These are phyloP conservation scores for Bacidia gigantensis DNA, from an alignment of 495 filamentous ascomycete genomes.

Conservation along the genomic window DNA sequence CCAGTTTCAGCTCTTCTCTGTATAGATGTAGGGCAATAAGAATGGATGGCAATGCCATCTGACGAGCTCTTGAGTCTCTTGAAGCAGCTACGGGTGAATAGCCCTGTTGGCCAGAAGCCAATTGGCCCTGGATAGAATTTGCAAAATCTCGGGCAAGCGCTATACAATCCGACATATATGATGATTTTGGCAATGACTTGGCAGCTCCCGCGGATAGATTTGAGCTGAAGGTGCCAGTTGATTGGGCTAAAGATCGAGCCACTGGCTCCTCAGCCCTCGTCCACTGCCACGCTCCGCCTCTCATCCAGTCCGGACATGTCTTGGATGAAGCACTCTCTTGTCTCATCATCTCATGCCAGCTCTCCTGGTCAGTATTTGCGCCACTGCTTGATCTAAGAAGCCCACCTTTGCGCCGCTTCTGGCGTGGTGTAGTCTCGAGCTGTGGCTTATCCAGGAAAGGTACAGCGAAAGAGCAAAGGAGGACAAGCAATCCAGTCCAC, in stretches of 20 bases:
- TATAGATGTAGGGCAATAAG: slow-evolving; percentile 72
- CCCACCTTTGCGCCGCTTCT: slow-evolving; percentile 35
- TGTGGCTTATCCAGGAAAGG: slow-evolving; percentile 31
- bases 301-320: slow-evolving; percentile 50
- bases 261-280: slow-evolving; percentile 36
- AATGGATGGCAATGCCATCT: slow-evolving; percentile 48
- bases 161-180: slow-evolving; percentile 31
- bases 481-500: slow-evolving; percentile 65
- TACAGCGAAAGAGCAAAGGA: slow-evolving; percentile 50
- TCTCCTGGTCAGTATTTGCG: slow-evolving; percentile 39
- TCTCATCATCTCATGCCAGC: slow-evolving; percentile 48
- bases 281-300: slow-evolving; percentile 59
- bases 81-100: slow-evolving; percentile 48
- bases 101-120: slow-evolving; percentile 37
- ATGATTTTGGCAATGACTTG: slow-evolving; percentile 14
- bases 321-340: slow-evolving; percentile 43
- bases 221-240: background rate
- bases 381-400: slow-evolving; percentile 48
- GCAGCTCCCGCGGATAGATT: background rate
- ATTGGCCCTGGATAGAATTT: slow-evolving; percentile 37
- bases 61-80: slow-evolving; percentile 38
- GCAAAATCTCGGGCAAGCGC: slow-evolving; percentile 42
- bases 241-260: background rate
- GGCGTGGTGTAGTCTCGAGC: slow-evolving; percentile 22
- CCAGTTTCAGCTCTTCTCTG: slow-evolving; percentile 78